Evolutionary conservation across 1,139 yeast genomes (phyloP), one percentile per base, ranked within the genome.

Genomic region (Entelexis sorbosivorans): DNA sequence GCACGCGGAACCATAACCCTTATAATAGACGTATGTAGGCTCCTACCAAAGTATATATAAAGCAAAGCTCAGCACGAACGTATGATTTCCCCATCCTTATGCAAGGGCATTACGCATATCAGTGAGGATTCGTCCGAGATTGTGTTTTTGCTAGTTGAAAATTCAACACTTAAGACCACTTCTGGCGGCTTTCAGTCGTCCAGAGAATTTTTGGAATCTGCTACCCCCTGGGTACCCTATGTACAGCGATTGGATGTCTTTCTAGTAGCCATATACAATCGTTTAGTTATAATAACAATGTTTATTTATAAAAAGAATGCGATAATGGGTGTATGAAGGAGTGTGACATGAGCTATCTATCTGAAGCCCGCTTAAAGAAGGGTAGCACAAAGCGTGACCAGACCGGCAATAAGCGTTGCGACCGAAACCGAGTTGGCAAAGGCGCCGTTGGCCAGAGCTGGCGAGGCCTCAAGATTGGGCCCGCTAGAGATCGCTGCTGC

Each of bases 61-160:
- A 32, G 8, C 7, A 2, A 29, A 13, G 14, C 17, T 7, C 34
- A n/a, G 16, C 17, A 17, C 34, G 14, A 4, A 14, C 6, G 8
- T 11, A n/a, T 4, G 9, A 2, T 5, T 44, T 54, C 53, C 49
- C 65, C 69, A 88, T 88, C 96, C 83, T 89, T 91, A 87, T 89
- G 97, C 98, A 84, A 85, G 97, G 97, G 96, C 95, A 88, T 88
- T 89, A 89, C 97, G 95, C 95, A 94, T 87, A 86, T 89, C 97
- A 88, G 95, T 89, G 98, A 89, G 96, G 97, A 91, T 88, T 88
- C 96, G 96, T 91, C 97, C 97, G 98, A 89, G 98, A 87, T 87
- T 95, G 95, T 89, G 97, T 89, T 85, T 88, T 89, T 89, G 98
- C 98, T 89, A 95, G 96, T 89, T 89, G 96, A 89, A 89, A 89